Conservation (phyloP, 148 eudicot species). For the Silene uniflora region DNA sequence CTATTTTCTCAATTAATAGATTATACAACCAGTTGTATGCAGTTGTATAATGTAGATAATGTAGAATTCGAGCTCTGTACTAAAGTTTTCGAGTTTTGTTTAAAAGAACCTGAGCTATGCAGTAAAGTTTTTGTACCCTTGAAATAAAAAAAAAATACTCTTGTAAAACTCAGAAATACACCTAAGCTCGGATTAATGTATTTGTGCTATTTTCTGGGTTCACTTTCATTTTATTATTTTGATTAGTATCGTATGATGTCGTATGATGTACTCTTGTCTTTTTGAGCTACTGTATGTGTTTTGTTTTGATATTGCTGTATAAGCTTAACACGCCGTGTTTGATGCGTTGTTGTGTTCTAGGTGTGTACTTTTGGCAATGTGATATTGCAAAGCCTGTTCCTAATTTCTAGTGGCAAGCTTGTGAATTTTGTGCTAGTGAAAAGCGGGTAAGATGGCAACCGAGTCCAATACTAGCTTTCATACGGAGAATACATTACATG, state of each 20-base stretch:
- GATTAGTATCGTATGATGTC: conserved; percentile 4
- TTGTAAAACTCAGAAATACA: too few relatives aligned
- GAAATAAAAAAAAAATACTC: too few relatives aligned
- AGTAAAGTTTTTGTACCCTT: too few relatives aligned
- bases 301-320: conserved; percentile 1
- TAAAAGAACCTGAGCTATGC: too few relatives aligned
- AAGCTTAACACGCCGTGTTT: conserved; percentile 8
- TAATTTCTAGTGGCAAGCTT: conserved; percentile 8
- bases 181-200: too few relatives aligned
- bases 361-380: conserved; percentile 28
- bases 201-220: conserved; percentile 23
- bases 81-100: too few relatives aligned
- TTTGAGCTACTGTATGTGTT: background rate
- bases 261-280: background rate
- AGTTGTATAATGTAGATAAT: too few relatives aligned
- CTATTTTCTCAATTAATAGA: too few relatives aligned
- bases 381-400: conserved; percentile 16
- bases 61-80: too few relatives aligned
- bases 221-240: background rate
- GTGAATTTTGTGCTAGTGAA: conserved; percentile 13
- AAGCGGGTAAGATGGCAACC: conserved; percentile 40
- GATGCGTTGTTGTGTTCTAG: conserved; percentile 21
- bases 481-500: conserved; percentile 40
- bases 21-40: too few relatives aligned
- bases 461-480: conserved; percentile 63